phyloP scores from a whole-genome alignment of 371 early-diverging fungal species.

The Syncephalastrum racemosum region DNA sequence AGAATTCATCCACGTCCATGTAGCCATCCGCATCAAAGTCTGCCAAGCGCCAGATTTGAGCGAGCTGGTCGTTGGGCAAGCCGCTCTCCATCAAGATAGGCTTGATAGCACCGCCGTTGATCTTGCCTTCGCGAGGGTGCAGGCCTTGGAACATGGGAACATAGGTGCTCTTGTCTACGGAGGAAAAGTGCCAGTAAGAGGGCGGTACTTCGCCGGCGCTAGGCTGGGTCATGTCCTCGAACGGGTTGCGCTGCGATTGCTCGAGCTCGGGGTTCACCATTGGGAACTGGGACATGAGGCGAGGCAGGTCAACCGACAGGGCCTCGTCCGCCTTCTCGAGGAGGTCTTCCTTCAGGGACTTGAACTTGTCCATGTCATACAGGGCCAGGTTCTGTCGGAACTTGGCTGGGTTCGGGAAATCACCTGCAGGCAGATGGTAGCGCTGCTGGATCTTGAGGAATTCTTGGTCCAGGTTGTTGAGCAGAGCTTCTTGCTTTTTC shows the following conservation, averaged over 20 bases:
- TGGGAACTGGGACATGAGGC: conserved; percentile 67
- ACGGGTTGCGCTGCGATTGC: conserved; percentile 51
- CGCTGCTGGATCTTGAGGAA: conserved; percentile 67
- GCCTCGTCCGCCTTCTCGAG: conserved; percentile 62
- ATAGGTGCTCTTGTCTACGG: conserved; percentile 52
- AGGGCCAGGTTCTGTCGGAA: conserved; percentile 56
- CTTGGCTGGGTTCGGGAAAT: conserved; percentile 62
- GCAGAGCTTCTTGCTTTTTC: conserved; percentile 64
- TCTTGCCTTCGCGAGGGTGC: conserved; percentile 62
- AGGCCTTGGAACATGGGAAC: conserved; percentile 47
- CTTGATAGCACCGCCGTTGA: conserved; percentile 56
- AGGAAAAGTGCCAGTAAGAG: conserved; percentile 58
- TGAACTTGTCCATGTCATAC: conserved; percentile 72
- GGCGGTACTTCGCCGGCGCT: conserved; percentile 47
- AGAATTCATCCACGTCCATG: conserved; percentile 69
- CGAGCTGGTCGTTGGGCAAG: conserved; percentile 55
- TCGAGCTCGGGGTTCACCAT: conserved; percentile 50
- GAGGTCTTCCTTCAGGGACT: conserved; percentile 62
- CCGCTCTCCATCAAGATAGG: conserved; percentile 65
- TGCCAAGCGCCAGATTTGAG: conserved; percentile 68
- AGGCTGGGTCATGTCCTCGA: conserved; percentile 31
- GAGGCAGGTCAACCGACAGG: conserved; percentile 60
- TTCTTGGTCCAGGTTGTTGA: conserved; percentile 62
- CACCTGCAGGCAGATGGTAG: conserved; percentile 61
- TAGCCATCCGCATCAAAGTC: conserved; percentile 75